Evolutionary conservation across 1,139 yeast species (phyloP), one percentile per base, ranked within the genome.

Genomic region (Blastobotrys ciferrii): DNA sequence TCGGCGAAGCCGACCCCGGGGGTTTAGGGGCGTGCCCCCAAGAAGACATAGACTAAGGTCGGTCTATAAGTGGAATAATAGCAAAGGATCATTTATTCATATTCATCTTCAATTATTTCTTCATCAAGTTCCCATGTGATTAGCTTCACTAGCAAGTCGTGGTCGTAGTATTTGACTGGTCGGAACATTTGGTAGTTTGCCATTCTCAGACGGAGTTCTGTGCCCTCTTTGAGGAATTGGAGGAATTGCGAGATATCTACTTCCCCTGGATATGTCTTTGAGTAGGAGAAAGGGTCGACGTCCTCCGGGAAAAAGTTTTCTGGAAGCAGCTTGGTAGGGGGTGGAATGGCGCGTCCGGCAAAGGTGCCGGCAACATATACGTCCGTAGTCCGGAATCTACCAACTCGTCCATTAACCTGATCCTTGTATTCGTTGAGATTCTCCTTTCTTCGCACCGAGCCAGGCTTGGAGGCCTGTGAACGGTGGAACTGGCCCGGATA

Each of bases 81-180:
- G 28, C 9, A 23, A 23, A 6, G 28, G 28, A 23, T 23, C 28
- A 23, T 6, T 23, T 23, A 23, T 5, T 23, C 28, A 9, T 23
- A 23, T 23, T 32, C 36, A 20, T 19, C 42, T 25, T 9, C 12
- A 19, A 11, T n/a, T 13, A 18, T 31, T 17, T 38, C 42, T 11
- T 15, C 39, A 12, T 14, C 39, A 5, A 38, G 31, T 15, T 38
- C 42, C 42, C 42, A 38, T 7, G 42, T 38, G 4, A 38, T 15
- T 15, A 38, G 32, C 18, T 38, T 38, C 4, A 38, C 31, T 12
- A 38, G 13, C 13, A 38, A 18, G 19, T 38, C 42, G 13, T 38
- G 42, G 31, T 38, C 42, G 17, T 38, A 38, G 32, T 38, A 38
- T 38, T 38, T 38, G 5, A 38, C 18, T 4, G n/a, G 19, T 30